These are phyloP conservation scores for Chaetothyriales sp. DNA, from an alignment of 2,329 filamentous ascomycete genomes.

Conservation along the genomic window DNA sequence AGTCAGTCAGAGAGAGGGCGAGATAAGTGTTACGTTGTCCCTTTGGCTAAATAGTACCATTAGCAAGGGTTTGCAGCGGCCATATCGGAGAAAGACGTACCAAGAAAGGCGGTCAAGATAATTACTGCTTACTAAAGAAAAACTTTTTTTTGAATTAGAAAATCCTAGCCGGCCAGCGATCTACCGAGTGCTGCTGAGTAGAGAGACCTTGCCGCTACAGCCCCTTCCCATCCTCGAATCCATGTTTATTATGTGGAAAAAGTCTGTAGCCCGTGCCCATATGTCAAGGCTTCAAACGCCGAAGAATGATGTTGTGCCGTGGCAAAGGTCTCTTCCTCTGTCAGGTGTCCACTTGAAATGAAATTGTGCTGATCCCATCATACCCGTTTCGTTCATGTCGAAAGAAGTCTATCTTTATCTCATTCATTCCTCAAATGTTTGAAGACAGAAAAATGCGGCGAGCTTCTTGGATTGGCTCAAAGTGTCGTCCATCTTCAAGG, in stretches of 20 bases:
- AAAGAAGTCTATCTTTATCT: neutral
- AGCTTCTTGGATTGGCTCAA: neutral
- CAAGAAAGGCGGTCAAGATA: neutral
- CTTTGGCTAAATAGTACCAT: too few species aligned
- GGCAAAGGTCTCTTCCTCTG: neutral
- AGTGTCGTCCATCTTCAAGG: neutral
- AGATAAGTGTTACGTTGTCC: too few species aligned
- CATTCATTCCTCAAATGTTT: neutral
- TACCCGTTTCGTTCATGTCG: neutral
- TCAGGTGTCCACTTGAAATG: neutral
- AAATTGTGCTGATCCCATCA: neutral
- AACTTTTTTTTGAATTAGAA: neutral
- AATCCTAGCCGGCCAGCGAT: neutral
- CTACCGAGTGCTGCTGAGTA: neutral
- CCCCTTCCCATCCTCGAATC: neutral
- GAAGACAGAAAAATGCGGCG: neutral
- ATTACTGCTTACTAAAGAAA: neutral
- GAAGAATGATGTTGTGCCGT: neutral
- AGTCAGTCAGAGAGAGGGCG: too few species aligned
- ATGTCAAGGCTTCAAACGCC: neutral
- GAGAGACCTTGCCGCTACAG: neutral
- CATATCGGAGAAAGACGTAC: too few species aligned
- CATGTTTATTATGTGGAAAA: neutral
- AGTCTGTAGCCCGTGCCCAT: neutral
- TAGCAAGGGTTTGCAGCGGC: too few species aligned